Conservation (phyloP, 257 asterid species). For the Solanum sejunctum region DNA sequence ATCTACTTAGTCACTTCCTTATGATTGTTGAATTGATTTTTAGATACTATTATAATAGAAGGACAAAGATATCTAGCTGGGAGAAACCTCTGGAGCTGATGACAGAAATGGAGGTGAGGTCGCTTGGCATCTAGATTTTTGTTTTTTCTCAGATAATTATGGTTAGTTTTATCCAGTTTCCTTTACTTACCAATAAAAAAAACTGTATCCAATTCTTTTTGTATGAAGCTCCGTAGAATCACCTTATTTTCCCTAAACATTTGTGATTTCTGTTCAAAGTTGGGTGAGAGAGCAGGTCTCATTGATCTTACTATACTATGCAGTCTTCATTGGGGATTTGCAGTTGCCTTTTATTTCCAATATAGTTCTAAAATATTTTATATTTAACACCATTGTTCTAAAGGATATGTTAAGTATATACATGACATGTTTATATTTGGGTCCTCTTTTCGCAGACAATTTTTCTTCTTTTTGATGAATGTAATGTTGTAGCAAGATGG, state of each 20-base stretch:
- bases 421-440: neutral
- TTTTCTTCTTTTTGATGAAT: neutral
- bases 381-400: neutral
- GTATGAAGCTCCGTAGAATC: neutral
- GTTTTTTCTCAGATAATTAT: neutral
- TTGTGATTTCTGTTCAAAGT: neutral
- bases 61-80: slow-evolving; percentile 68
- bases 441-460: neutral
- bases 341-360: neutral
- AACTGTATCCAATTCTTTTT: neutral
- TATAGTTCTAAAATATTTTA: neutral
- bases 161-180: neutral
- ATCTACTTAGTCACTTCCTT: neutral
- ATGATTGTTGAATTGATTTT: neutral
- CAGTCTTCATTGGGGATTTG: neutral
- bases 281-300: neutral
- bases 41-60: slow-evolving; percentile 74
- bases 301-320: neutral
- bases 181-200: neutral
- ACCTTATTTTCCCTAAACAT: neutral
- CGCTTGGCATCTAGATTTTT: neutral
- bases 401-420: neutral
- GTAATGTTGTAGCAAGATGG: neutral
- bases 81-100: slow-evolving; percentile 84
- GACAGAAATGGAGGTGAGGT: slow-evolving; percentile 63